phyloP scores from a whole-genome alignment of 208 protist species.

The Crithidia sp. region DNA sequence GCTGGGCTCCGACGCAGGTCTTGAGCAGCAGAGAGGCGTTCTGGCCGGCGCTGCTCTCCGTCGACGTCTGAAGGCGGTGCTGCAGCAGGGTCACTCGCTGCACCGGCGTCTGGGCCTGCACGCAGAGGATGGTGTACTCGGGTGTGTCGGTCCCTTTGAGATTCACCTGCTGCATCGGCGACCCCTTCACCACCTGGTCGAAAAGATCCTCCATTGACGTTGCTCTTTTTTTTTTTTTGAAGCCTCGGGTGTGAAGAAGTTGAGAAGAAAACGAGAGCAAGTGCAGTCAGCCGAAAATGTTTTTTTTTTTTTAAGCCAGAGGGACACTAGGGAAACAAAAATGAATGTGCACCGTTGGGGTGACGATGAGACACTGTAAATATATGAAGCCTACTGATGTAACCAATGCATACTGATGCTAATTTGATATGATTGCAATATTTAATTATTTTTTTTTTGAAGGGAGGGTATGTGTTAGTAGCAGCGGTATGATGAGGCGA shows the following conservation, averaged over 20 bases:
- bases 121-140: slow-evolving; percentile 86
- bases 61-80: slow-evolving; percentile 70
- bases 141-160: slow-evolving; percentile 41
- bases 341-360: not conserved
- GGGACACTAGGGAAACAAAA: not conserved
- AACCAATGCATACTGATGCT: not conserved
- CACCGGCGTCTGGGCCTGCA: slow-evolving; percentile 59
- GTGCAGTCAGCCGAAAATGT: too few species aligned
- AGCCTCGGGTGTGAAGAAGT: too few species aligned
- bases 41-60: slow-evolving; percentile 74
- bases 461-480: too few species aligned
- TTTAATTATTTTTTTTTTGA: too few species aligned
- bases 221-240: not conserved
- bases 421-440: not conserved
- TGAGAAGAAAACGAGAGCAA: too few species aligned
- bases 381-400: slow-evolving; percentile 1
- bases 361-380: not conserved
- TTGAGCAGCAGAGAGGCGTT: slow-evolving; percentile 74
- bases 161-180: slow-evolving; percentile 63
- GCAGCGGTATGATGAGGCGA: too few species aligned
- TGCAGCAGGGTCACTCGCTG: slow-evolving; percentile 67
- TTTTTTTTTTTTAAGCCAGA: too few species aligned
- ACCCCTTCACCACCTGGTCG: slow-evolving; percentile 60
- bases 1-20: slow-evolving; percentile 58
- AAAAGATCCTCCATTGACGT: slow-evolving; percentile 65